A percentile compares a stretch with the other conserved stretches of the same genome.
Conservation (phyloP, 257 asterid species). For the Mentha longifolia region DNA sequence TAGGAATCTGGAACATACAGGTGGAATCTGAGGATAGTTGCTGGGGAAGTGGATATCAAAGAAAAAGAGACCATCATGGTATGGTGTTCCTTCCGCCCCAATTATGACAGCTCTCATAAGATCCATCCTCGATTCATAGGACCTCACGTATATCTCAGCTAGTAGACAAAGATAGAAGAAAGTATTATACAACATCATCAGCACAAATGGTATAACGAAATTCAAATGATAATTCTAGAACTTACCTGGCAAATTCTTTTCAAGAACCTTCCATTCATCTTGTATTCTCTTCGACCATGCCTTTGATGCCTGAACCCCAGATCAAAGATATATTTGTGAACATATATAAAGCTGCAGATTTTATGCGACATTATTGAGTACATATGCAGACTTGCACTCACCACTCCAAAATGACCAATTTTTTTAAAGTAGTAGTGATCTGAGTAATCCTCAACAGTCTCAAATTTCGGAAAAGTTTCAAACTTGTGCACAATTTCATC, state of each 20-base stretch:
- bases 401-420: conserved; percentile 49
- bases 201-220: neutral
- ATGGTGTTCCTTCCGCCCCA: conserved; percentile 99
- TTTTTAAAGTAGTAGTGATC: conserved; percentile 62
- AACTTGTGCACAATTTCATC: conserved; percentile 55
- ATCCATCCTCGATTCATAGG: conserved; percentile 88
- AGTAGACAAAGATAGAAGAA: conserved; percentile 36
- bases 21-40: conserved; percentile 83
- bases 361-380: conserved; percentile 18
- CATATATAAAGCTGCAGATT: conserved; percentile 1
- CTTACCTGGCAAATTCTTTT: conserved; percentile 86
- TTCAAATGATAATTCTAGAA: neutral
- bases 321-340: conserved; percentile 20
- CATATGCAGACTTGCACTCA: conserved; percentile 27
- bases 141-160: conserved; percentile 87
- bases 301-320: conserved; percentile 60
- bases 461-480: conserved; percentile 63
- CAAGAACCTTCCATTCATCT: conserved; percentile 91
- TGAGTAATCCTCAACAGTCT: conserved; percentile 68
- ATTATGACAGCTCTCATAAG: conserved; percentile 88
- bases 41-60: conserved; percentile 82
- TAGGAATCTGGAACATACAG: conserved; percentile 57
- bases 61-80: conserved; percentile 96
- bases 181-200: neutral
- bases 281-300: conserved; percentile 88